Conservation (phyloP, 2,329 filamentous ascomycete genomes). For the Colletotrichum abscissum region DNA sequence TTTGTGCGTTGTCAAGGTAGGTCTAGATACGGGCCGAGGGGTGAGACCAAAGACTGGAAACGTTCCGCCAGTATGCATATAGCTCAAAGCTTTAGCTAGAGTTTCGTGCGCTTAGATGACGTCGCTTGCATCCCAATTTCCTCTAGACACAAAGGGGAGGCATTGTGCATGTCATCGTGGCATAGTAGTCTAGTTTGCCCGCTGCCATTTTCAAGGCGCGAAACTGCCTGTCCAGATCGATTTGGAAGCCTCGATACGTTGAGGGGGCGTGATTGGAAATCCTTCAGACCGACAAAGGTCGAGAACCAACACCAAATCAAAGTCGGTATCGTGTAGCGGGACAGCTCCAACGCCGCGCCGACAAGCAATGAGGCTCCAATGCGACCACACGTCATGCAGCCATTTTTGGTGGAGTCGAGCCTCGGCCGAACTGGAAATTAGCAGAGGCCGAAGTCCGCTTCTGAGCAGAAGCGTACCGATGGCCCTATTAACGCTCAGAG, state of each 20-base stretch:
- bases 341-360: constrained; percentile 13
- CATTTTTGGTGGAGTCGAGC: constrained; percentile 18
- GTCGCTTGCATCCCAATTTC: neutral
- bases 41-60: neutral
- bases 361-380: constrained; percentile 27
- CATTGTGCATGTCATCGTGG: neutral
- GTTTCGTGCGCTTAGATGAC: constrained; percentile 14
- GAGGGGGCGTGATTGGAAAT: neutral
- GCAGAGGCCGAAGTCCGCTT: constrained; percentile 33
- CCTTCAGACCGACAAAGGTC: neutral
- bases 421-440: constrained; percentile 28
- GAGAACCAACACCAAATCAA: neutral
- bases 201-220: neutral
- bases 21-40: constrained; percentile 1
- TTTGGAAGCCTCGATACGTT: neutral
- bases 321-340: constrained; percentile 15
- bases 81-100: neutral
- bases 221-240: neutral
- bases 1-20: neutral
- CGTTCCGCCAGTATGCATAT: neutral
- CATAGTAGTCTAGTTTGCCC: constrained; percentile 4
- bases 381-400: constrained; percentile 23
- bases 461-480: neutral
- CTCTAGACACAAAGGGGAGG: neutral
- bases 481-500: neutral